Evolutionary conservation across 1,139 yeast genomes (phyloP).

Genomic region (Saccharomycopsis phalli): DNA sequence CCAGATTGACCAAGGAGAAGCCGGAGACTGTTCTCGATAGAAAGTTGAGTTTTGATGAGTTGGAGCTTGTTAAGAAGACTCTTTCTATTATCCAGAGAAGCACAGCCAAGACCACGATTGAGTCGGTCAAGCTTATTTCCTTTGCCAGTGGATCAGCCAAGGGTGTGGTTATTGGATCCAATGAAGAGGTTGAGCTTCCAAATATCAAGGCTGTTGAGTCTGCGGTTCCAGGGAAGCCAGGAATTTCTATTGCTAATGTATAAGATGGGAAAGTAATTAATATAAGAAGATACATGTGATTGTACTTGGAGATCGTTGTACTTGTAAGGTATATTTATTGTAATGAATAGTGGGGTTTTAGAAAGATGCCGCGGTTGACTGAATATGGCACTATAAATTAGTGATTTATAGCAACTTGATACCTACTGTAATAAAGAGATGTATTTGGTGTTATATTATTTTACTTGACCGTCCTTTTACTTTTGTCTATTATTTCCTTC

Average conservation of each 20-base stretch:
- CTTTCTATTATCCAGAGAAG: slow-evolving; percentile 52
- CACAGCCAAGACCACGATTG: slow-evolving; percentile 52
- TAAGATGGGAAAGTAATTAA: too few species aligned
- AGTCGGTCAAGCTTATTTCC: slow-evolving; percentile 49
- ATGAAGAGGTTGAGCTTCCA: slow-evolving; percentile 59
- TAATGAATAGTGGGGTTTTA: too few species aligned
- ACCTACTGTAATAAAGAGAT: too few species aligned
- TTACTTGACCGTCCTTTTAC: too few species aligned
- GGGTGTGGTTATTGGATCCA: slow-evolving; percentile 62
- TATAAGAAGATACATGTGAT: too few species aligned
- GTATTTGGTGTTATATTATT: too few species aligned
- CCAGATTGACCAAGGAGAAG: slow-evolving; percentile 59
- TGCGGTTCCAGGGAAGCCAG: slow-evolving; percentile 93
- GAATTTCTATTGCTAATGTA: slow-evolving; percentile 51
- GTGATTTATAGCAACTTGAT: too few species aligned
- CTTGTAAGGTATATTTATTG: too few species aligned
- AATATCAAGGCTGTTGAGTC: slow-evolving; percentile 60
- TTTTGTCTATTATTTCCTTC: too few species aligned
- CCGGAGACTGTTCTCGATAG: slow-evolving; percentile 79
- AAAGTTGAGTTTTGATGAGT: slow-evolving; percentile 74
- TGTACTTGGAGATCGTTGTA: too few species aligned
- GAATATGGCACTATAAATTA: too few species aligned
- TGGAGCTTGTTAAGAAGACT: slow-evolving; percentile 50
- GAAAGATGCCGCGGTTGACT: too few species aligned
- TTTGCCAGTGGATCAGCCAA: slow-evolving; percentile 49